Conservation (phyloP, 2,329 filamentous ascomycete species). For the Ophiosphaerella herpotricha region DNA sequence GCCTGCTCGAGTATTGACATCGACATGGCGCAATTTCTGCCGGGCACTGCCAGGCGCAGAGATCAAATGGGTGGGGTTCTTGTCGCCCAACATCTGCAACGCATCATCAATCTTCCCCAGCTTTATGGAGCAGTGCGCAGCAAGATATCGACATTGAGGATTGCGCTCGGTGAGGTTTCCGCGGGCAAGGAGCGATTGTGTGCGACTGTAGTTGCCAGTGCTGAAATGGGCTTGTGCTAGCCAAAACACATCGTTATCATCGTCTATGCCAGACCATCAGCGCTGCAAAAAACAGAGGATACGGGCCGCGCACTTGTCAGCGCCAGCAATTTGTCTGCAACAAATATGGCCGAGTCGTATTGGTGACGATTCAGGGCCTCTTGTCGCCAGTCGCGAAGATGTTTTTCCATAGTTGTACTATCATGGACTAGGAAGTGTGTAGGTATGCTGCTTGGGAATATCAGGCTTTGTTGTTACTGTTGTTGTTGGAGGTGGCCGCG, state of each 20-base stretch:
- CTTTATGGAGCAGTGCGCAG: constrained; percentile 92
- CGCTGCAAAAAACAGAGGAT: not conserved
- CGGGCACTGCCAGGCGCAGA: constrained; percentile 66
- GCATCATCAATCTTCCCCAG: constrained; percentile 90
- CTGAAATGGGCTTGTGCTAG: constrained; percentile 98
- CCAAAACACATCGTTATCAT: constrained; percentile 94
- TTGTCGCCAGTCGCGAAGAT: constrained; percentile 91
- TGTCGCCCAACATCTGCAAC: constrained; percentile 82
- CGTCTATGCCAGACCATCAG: constrained; percentile 60
- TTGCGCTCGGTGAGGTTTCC: constrained; percentile 82
- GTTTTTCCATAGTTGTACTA: constrained; percentile 76
- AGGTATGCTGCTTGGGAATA: constrained; percentile 3
- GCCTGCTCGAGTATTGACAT: constrained; percentile 57
- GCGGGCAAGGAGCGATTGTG: constrained; percentile 81
- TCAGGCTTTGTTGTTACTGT: not conserved
- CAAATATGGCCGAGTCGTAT: constrained; percentile 94
- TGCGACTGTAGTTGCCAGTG: constrained; percentile 91
- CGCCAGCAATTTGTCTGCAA: constrained; percentile 94
- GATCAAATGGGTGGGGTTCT: constrained; percentile 89
- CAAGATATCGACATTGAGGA: constrained; percentile 87
- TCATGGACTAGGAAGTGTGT: constrained; percentile 6
- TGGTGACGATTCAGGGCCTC: constrained; percentile 95
- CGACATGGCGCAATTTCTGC: constrained; percentile 73
- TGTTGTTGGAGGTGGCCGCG: constrained; percentile 4
- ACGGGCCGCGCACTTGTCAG: constrained; percentile 73